Conservation (phyloP, 2,329 filamentous ascomycete genomes). For the Botrytis squamosa region DNA sequence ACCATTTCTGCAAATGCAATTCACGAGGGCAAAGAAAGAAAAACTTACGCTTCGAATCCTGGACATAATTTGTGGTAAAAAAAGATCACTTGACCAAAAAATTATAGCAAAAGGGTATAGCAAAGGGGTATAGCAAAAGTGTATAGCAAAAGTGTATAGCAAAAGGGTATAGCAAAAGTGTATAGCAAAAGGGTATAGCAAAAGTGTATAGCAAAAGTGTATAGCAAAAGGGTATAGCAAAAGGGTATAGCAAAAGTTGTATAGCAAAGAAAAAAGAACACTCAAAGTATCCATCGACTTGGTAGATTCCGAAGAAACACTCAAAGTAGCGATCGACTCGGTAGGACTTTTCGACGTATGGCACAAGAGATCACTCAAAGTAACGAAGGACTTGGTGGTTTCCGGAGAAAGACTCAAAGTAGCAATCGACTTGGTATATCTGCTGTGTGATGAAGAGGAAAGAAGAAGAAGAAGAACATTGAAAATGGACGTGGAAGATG, state of each 20-base stretch:
- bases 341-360: neutral
- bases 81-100: slow-evolving; percentile 10
- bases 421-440: neutral
- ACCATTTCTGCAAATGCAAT: neutral
- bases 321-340: slow-evolving; percentile 7
- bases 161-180: neutral
- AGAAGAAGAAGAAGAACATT: neutral
- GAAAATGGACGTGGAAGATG: neutral
- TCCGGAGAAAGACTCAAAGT: neutral
- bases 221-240: neutral
- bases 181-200: no score
- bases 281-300: slow-evolving; percentile 9
- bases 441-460: neutral
- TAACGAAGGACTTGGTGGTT: slow-evolving; percentile 1
- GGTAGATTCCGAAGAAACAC: slow-evolving; percentile 8
- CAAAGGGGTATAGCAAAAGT: no score
- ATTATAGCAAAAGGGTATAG: neutral
- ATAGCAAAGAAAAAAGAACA: neutral
- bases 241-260: neutral
- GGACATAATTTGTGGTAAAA: slow-evolving; percentile 6
- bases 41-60: neutral
- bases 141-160: neutral
- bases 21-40: neutral
- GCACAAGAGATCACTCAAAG: neutral
- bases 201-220: no score